phyloP scores from a whole-genome alignment of 2,329 filamentous ascomycete genomes.

The Paraphoma chrysanthemicola region DNA sequence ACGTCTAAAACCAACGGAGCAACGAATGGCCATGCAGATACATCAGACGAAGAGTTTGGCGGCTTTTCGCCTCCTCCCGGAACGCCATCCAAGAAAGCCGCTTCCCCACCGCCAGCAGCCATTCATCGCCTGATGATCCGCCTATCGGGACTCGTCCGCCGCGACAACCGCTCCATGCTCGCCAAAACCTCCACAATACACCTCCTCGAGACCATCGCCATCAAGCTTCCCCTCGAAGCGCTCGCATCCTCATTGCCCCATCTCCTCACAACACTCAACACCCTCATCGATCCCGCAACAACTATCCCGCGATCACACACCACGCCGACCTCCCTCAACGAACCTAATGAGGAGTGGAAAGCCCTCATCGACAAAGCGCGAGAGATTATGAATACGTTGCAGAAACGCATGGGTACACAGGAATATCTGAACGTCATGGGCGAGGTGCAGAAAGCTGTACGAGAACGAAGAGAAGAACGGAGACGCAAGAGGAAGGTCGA shows the following conservation, averaged over 20 bases:
- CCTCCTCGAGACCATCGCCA: slow-evolving; percentile 73
- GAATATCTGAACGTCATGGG: slow-evolving; percentile 79
- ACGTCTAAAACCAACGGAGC: slow-evolving; percentile 54
- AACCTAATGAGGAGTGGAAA: slow-evolving; percentile 67
- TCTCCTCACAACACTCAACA: slow-evolving; percentile 74
- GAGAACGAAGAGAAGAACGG: slow-evolving; percentile 73
- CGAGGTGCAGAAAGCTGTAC: slow-evolving; percentile 75
- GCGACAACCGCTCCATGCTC: slow-evolving; percentile 67
- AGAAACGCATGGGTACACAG: slow-evolving; percentile 82
- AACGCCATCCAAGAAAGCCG: slow-evolving; percentile 27
- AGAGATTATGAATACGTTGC: slow-evolving; percentile 80
- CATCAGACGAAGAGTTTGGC: slow-evolving; percentile 44
- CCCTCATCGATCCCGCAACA: slow-evolving; percentile 82
- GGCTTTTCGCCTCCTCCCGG: slow-evolving; percentile 33
- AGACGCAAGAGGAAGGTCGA: slow-evolving; percentile 89
- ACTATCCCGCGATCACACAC: slow-evolving; percentile 70
- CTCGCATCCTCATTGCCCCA: slow-evolving; percentile 69
- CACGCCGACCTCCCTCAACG: slow-evolving; percentile 67
- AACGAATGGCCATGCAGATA: slow-evolving; percentile 25
- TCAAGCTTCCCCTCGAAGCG: slow-evolving; percentile 64
- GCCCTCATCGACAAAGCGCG: slow-evolving; percentile 73
- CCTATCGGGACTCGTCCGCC: slow-evolving; percentile 78
- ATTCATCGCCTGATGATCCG: slow-evolving; percentile 81
- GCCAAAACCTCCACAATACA: slow-evolving; percentile 79
- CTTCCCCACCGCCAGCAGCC: slow-evolving; percentile 50